A percentile compares a stretch with the other conserved stretches of the same genome.
phyloP scores from a whole-genome alignment of 192 early-diverging fungal species.

The Umbelopsis sp. region DNA sequence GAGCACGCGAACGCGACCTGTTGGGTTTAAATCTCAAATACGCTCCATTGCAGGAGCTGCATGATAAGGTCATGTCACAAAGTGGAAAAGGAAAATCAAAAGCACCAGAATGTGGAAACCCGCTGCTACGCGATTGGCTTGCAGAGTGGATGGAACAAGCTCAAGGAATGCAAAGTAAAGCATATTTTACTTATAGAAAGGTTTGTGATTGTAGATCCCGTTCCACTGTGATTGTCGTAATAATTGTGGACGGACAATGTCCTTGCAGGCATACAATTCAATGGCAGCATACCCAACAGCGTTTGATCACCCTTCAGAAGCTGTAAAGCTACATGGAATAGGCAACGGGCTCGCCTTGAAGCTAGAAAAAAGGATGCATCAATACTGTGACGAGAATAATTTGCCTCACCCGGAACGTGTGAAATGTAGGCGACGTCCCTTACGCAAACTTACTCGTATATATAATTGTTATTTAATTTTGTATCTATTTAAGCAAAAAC shows the following conservation, averaged over 20 bases:
- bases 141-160: conserved; percentile 69
- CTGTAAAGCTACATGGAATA: conserved; percentile 64
- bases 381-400: conserved; percentile 59
- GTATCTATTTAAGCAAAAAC: background rate
- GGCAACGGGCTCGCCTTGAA: conserved; percentile 55
- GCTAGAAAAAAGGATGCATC: conserved; percentile 54
- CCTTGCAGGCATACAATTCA: conserved; percentile 60
- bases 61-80: conserved; percentile 2
- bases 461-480: background rate
- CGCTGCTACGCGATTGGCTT: conserved; percentile 67
- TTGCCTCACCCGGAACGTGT: conserved; percentile 40
- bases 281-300: conserved; percentile 60
- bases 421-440: background rate
- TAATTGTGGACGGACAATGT: too few relatives aligned
- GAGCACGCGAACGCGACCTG: background rate
- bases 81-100: background rate
- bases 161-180: conserved; percentile 45
- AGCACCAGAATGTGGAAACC: conserved; percentile 62
- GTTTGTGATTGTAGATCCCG: conserved; percentile 19
- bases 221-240: too few relatives aligned
- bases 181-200: conserved; percentile 63
- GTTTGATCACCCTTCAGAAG: conserved; percentile 62
- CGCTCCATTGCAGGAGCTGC: background rate
- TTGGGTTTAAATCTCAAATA: background rate
- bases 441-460: background rate